These are phyloP conservation scores for Xylaria polymorpha DNA, from an alignment of 2,329 filamentous ascomycete genomes.

Conservation along the genomic window DNA sequence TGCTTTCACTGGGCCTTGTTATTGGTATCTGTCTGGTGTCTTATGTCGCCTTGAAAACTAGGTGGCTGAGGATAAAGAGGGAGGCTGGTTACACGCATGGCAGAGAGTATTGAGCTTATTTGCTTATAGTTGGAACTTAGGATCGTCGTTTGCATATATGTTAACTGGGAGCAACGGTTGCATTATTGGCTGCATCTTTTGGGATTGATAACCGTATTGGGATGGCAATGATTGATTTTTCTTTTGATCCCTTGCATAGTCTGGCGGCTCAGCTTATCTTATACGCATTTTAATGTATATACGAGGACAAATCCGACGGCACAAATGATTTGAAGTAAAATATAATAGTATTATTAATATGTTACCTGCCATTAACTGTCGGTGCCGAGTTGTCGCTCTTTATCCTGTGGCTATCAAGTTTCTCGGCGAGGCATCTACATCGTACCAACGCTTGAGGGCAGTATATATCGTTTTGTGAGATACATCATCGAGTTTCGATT, in stretches of 20 bases:
- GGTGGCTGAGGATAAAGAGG: slow-evolving; percentile 44
- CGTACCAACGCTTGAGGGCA: not conserved
- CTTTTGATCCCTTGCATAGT: slow-evolving; percentile 12
- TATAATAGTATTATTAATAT: not conserved
- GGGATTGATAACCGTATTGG: not conserved
- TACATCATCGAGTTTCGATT: not conserved
- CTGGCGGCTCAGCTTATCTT: slow-evolving; percentile 5
- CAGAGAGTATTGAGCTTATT: slow-evolving; percentile 14
- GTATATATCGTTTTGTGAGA: not conserved
- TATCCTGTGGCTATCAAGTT: not conserved
- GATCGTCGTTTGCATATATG: not conserved
- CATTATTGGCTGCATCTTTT: not conserved
- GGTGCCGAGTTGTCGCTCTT: not conserved
- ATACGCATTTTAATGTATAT: not conserved
- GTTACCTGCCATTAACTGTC: not conserved
- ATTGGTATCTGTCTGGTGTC: slow-evolving; percentile 74
- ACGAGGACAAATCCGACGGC: not conserved
- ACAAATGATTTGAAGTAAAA: not conserved
- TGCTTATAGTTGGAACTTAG: not conserved
- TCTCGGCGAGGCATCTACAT: not conserved
- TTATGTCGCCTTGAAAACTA: slow-evolving; percentile 67
- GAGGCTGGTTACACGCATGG: slow-evolving; percentile 29
- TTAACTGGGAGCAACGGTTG: not conserved
- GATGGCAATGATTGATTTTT: not conserved
- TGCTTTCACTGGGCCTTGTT: slow-evolving; percentile 70